Conservation (phyloP, 345 rosid species). For the Mangifera indica region DNA sequence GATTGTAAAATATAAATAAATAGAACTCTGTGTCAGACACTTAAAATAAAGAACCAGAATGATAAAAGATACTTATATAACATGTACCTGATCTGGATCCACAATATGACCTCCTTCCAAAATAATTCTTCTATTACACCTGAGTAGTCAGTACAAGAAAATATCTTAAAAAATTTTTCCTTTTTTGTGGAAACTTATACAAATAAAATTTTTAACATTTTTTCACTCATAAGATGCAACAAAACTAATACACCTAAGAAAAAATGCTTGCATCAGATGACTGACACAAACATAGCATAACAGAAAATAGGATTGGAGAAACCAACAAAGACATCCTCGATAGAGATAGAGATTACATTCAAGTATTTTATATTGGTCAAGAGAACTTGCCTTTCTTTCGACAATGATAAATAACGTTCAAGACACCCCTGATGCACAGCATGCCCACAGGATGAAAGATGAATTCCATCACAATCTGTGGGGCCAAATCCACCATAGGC, state of each 20-base stretch:
- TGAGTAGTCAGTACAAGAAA: slow-evolving; percentile 28
- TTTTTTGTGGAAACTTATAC: too few species aligned
- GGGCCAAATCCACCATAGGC: slow-evolving; percentile 70
- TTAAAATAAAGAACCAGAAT: not conserved
- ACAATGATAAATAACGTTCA: slow-evolving; percentile 74
- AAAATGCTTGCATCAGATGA: not conserved
- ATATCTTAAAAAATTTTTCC: slow-evolving; percentile 3
- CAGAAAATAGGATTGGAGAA: too few species aligned
- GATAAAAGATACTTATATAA: not conserved
- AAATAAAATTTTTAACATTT: not conserved
- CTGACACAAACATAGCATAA: not conserved
- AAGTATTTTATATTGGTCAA: not conserved
- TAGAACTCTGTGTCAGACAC: not conserved
- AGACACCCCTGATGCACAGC: slow-evolving; percentile 93
- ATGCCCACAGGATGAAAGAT: slow-evolving; percentile 94
- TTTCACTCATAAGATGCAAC: not conserved
- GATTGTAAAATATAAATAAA: slow-evolving; percentile 1
- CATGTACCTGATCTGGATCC: slow-evolving; percentile 70
- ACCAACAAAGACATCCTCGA: not conserved
- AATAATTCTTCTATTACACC: slow-evolving; percentile 61
- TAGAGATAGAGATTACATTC: not conserved
- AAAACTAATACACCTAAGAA: too few species aligned
- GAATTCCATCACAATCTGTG: slow-evolving; percentile 77
- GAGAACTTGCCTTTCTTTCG: slow-evolving; percentile 70
- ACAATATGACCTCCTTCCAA: slow-evolving; percentile 90